A percentile compares a stretch with the other conserved stretches of the same genome.
phyloP scores from a whole-genome alignment of 2,329 filamentous ascomycete species.

The Phyllosticta citriasiana region DNA sequence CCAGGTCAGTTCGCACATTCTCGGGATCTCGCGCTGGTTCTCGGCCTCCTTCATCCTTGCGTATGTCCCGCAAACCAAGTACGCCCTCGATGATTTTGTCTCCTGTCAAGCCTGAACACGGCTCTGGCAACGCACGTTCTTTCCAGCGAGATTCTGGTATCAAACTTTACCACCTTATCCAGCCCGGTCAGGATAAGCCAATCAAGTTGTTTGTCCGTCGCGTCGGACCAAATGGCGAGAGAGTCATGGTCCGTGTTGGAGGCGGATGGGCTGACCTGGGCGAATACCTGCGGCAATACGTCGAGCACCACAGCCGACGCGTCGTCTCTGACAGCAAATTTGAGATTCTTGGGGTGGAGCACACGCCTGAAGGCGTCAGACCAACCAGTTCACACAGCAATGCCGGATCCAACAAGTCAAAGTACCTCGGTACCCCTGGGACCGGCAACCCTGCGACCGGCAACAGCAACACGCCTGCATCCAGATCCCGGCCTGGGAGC shows the following conservation, averaged over 20 bases:
- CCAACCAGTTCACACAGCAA: conserved; percentile 8
- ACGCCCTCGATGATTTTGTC: conserved; percentile 21
- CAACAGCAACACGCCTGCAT: not conserved
- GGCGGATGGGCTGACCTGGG: conserved; percentile 97
- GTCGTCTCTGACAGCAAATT: conserved; percentile 46
- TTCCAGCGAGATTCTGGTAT: conserved; percentile 49
- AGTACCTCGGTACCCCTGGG: not conserved
- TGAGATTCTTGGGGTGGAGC: conserved; percentile 43
- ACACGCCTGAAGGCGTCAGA: not conserved
- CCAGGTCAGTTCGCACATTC: not conserved
- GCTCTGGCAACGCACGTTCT: not conserved
- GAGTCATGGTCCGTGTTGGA: conserved; percentile 95
- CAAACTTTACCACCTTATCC: conserved; percentile 83
- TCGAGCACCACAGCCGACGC: conserved; percentile 77
- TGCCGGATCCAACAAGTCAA: not conserved
- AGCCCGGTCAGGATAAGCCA: conserved; percentile 72
- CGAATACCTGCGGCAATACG: conserved; percentile 90
- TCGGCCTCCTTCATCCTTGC: conserved; percentile 6
- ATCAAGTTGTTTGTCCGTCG: conserved; percentile 92
- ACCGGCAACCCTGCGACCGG: not conserved
- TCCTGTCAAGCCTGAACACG: conserved; percentile 24
- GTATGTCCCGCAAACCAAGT: not conserved
- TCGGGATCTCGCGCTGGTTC: conserved; percentile 2
- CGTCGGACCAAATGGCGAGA: conserved; percentile 79
- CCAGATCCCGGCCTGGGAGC: conserved; percentile 3